A percentile compares a stretch with the other conserved stretches of the same genome.
Conservation (phyloP, 495 filamentous ascomycete species). For the Evernia prunastri region DNA sequence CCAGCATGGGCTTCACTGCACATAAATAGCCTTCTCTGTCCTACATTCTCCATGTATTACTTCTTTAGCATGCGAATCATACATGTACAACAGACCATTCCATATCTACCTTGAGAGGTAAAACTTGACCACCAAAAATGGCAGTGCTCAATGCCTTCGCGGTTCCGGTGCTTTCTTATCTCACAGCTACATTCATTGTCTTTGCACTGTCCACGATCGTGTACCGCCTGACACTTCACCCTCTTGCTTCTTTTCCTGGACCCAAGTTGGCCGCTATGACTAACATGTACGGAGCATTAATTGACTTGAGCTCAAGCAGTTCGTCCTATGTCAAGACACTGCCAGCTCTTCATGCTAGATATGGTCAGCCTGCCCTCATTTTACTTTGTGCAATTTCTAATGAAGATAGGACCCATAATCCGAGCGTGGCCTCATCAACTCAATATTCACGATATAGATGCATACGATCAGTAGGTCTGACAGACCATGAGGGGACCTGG, state of each 20-base stretch:
- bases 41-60: no score
- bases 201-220: slow-evolving; percentile 7
- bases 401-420: background rate
- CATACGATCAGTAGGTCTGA: background rate
- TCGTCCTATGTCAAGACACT: background rate
- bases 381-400: background rate
- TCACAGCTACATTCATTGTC: background rate
- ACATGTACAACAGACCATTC: no score
- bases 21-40: no score
- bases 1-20: no score
- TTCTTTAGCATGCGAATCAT: no score
- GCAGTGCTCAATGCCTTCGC: background rate
- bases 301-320: slow-evolving; percentile 1
- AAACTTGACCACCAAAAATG: background rate
- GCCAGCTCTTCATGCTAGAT: background rate
- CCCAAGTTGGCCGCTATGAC: slow-evolving; percentile 28
- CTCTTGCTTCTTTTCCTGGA: slow-evolving; percentile 31
- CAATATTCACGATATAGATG: background rate
- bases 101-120: background rate
- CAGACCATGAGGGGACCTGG: no score
- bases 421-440: background rate
- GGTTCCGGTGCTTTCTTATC: background rate
- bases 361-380: background rate
- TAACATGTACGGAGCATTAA: slow-evolving; percentile 23
- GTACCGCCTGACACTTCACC: slow-evolving; percentile 30